Evolutionary conservation across 23 red algal genomes (phyloP), one percentile per base, ranked within the genome.

Genomic region (Pyropia yezoensis): DNA sequence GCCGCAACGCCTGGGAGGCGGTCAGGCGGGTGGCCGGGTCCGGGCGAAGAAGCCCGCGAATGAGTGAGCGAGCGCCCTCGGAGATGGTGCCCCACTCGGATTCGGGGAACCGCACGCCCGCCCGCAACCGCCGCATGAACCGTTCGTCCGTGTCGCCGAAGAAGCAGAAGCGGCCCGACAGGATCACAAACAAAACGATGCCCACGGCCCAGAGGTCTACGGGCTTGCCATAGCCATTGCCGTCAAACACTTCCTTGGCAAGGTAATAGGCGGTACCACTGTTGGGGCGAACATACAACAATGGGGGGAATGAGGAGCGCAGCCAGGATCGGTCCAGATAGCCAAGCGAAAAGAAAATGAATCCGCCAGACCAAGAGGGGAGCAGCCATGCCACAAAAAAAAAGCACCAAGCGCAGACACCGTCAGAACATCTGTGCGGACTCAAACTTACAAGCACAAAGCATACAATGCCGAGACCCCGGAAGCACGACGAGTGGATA

Each of bases 141-240:
- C 88, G 78, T 26, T 88, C 74, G 66, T 87, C 90, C 50, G 80
- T 77, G 26, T 82, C 61, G 17, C 90, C 90, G 68, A 79, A 95
- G 59, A 95, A 95, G 21, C 82, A 82, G 30, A 95, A 86, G 29
- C 82, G 88, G 19, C 90, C 90, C 2, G 74, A 76, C 23, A 95
- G 68, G 82, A 95, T 95, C 23, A 95, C 82, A 65, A 73, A 95
- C 50, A 88, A 32, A 32, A 95, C 80, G 11, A 95, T 82, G 26
- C 90, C 90, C 34, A 62, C 76, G 26, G 80, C 81, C 90, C 90
- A 95, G 57, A 85, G 54, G 70, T 95, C 90, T 11, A 95, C 90
- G 2, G 75, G 68, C 69, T 70, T 74, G 13, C 66, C 75, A 49
- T 95, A 88, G 12, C 67, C 68, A 9, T 80, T 39, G 33, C 74